Evolutionary conservation across 176 grass and related monocot genomes (phyloP), one percentile per base, ranked within the genome.

Genomic region (Dendrocalamus sinicus): DNA sequence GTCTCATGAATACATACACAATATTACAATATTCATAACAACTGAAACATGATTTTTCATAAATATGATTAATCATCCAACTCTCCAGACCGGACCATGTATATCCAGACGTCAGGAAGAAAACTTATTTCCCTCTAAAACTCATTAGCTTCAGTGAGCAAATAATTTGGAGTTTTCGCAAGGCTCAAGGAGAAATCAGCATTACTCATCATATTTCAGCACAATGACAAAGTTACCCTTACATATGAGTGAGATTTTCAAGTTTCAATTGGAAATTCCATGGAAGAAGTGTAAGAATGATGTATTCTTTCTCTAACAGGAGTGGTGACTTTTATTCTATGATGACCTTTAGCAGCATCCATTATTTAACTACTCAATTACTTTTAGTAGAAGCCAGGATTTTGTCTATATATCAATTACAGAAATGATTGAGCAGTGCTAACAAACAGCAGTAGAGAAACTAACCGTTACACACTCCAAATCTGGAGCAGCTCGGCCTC

Each of bases 381-480:
- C 57, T 69, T 60, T 70, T 70, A 35, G 47, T 75, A 20, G n/a
- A 80, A 73, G 24, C 12, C 45, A 63, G 43, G 54, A 76, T 88
- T 39, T 79, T 72, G 14, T 73, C 15, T 69, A 26, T 46, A 24
- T 72, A 80, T 68, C 32, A 61, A 60, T 53, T 51, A 45, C 1
- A 86, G 30, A 79, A 53, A 62, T 28, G 47, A 41, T 3, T 50
- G 6, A 78, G 67, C 62, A 80, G 13, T 84, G 65, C 52, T 39
- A 59, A 70, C 76, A 72, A 75, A 74, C 8, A 90, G 47, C 24
- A 83, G 50, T 50, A 43, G 19, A 80, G 43, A 58, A 86, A 86
- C 93, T 91, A 75, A 96, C 96, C 46, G 76, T 86, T 84, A 91
- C 78, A 61, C 79, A 84, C 81, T 91, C 67, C 77, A 96, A 78